Conservation (phyloP, 371 early-diverging fungal genomes). For the Apophysomyces elegans region DNA sequence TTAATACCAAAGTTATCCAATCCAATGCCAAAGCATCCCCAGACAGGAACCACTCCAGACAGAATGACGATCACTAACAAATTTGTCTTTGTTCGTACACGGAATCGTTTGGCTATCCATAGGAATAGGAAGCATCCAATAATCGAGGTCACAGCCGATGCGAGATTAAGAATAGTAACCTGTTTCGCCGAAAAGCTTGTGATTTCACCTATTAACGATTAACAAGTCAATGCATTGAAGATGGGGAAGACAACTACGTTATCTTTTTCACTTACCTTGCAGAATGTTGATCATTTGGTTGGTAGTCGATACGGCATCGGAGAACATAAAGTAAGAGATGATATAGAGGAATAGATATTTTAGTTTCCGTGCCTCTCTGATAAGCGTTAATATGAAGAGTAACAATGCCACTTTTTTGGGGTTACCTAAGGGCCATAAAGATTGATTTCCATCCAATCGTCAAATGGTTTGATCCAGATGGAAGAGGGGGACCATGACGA, state of each 20-base stretch:
- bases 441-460: conserved; percentile 57
- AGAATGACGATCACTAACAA: conserved; percentile 37
- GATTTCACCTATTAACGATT: conserved; percentile 25
- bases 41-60: conserved; percentile 40
- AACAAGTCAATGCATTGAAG: too few species aligned
- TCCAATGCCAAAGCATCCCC: conserved; percentile 56
- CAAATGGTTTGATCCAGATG: conserved; percentile 33
- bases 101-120: conserved; percentile 37
- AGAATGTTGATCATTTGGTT: conserved; percentile 46
- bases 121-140: conserved; percentile 53
- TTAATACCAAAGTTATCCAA: conserved; percentile 45
- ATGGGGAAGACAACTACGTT: too few species aligned
- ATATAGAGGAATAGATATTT: conserved; percentile 56
- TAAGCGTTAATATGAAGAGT: not conserved
- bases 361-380: conserved; percentile 51
- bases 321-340: conserved; percentile 62
- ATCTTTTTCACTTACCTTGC: conserved; percentile 22
- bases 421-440: conserved; percentile 32
- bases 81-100: conserved; percentile 47
- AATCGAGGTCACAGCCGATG: conserved; percentile 50
- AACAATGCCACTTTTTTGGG: not conserved
- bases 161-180: conserved; percentile 44
- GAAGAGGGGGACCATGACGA: conserved; percentile 45
- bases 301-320: conserved; percentile 62
- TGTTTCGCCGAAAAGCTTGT: conserved; percentile 42